Evolutionary conservation across 495 filamentous ascomycete genomes (phyloP), one percentile per base, ranked within the genome.

Genomic region (Podospora comata): DNA sequence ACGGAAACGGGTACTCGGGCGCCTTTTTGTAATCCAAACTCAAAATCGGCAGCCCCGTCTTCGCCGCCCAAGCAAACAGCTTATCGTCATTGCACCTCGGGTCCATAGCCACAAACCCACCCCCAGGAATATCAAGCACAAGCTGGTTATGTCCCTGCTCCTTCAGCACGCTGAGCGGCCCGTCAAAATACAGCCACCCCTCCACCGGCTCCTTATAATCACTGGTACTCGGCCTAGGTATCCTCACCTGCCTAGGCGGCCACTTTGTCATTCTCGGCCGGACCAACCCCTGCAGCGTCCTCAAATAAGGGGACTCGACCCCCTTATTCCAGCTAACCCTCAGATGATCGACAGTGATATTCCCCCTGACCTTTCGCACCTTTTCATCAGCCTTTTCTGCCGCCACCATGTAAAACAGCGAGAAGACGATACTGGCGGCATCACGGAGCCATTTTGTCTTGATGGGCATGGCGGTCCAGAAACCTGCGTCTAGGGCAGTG

Each of bases 391-490:
- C 95, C 73, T 91, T 89, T 75, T 98, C 95, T 2, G 96, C 94
- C 15, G 93, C 92, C 65, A 97, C 84, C 61, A 99, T 81, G 77
- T 99, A 99, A 79, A 97, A 98, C 1, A 88, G 75, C 1, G 89
- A 90, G 75, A 97, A 98, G 26, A 91, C 83, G 23, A 99, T 83
- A 68, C 90, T 93, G 4, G 88, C 86, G 18, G 96, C 73, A 75
- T 98, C 94, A 27, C 92, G 84, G 19, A 96, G 74, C 90, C 91
- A 93, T 72, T 92, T 94, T 65, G 83, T 86, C 60, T 85, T 86
- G 62, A 99, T 91, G 65, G 88, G 90, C 95, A 99, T 99, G 5
- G 95, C 96, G 0, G 93, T 96, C 95, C 95, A 99, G 78, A 97
- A 99, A 0, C 95, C 95, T 11, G 95, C 95, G 76, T 99, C 95